A percentile compares a stretch with the other conserved stretches of the same genome.
phyloP scores from a whole-genome alignment of 208 protist genomes.

The Trypanosoma caninum region DNA sequence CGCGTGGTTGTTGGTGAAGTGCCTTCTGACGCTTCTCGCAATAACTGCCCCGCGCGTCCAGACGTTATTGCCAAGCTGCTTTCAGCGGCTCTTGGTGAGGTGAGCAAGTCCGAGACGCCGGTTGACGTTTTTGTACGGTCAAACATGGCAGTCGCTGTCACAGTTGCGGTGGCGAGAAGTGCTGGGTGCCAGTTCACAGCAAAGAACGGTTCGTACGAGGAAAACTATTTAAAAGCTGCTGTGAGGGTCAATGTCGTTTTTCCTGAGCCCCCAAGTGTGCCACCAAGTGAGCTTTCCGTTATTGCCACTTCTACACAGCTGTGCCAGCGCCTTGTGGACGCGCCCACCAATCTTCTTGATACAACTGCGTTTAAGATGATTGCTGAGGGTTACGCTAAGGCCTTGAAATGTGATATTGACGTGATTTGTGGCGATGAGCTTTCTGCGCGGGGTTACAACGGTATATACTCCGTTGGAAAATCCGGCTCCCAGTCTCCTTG shows the following conservation, averaged over 20 bases:
- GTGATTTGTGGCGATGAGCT: slow-evolving; percentile 74
- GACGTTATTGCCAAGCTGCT: slow-evolving; percentile 46
- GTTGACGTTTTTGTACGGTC: slow-evolving; percentile 58
- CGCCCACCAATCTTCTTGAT: slow-evolving; percentile 69
- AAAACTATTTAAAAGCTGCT: slow-evolving; percentile 25
- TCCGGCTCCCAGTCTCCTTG: slow-evolving; percentile 55
- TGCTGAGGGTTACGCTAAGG: slow-evolving; percentile 40
- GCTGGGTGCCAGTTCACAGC: slow-evolving; percentile 46
- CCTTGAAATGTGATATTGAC: slow-evolving; percentile 40
- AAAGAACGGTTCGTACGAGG: slow-evolving; percentile 31
- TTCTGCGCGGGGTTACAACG: slow-evolving; percentile 57
- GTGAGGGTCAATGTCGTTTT: slow-evolving; percentile 45
- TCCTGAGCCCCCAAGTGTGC: slow-evolving; percentile 34
- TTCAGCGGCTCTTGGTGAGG: slow-evolving; percentile 20
- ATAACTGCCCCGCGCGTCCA: slow-evolving; percentile 64
- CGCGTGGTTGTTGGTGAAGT: slow-evolving; percentile 43
- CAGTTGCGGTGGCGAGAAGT: slow-evolving; percentile 49
- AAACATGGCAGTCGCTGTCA: slow-evolving; percentile 34
- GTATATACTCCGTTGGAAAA: slow-evolving; percentile 78
- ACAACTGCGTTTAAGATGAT: slow-evolving; percentile 74
- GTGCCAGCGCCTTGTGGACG: slow-evolving; percentile 79
- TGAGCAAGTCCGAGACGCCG: slow-evolving; percentile 1
- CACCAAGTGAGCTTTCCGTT: slow-evolving; percentile 47
- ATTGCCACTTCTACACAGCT: slow-evolving; percentile 68
- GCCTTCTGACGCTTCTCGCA: slow-evolving; percentile 48